Conservation (phyloP, 163 green algal species). For the Chlorella variabilis region DNA sequence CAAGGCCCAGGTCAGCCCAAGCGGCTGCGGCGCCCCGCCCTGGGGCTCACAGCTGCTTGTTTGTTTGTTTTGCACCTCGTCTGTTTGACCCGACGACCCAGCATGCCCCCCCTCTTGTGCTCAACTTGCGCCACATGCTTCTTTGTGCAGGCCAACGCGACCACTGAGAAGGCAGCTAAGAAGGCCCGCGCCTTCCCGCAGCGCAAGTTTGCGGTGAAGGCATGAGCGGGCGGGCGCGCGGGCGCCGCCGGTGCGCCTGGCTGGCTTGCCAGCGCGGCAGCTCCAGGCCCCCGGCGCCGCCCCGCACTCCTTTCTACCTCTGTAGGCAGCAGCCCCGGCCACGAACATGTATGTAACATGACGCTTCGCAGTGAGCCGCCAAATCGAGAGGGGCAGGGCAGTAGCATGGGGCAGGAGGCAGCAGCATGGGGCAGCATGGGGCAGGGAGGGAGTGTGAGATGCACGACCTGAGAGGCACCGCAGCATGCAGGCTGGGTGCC, state of each 20-base stretch:
- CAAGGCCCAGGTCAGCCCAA: slow-evolving; percentile 79
- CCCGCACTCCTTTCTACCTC: too few relatives aligned
- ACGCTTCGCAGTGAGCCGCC: background rate
- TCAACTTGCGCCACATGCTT: too few relatives aligned
- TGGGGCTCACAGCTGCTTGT: background rate
- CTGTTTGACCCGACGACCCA: too few relatives aligned
- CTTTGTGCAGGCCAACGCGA: slow-evolving; percentile 72
- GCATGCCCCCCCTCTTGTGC: too few relatives aligned
- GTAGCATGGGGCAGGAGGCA: too few relatives aligned
- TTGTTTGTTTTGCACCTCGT: background rate
- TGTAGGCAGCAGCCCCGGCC: slow-evolving; percentile 21
- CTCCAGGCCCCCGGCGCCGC: background rate
- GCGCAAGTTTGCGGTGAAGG: slow-evolving; percentile 96
- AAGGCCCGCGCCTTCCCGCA: slow-evolving; percentile 87
- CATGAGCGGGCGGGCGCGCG: slow-evolving; percentile 31
- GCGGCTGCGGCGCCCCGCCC: too few relatives aligned
- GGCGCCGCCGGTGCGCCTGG: too few relatives aligned
- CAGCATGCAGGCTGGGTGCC: too few relatives aligned
- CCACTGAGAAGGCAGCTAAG: slow-evolving; percentile 88
- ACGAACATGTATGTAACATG: background rate
- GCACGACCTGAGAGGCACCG: too few relatives aligned
- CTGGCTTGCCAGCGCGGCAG: background rate
- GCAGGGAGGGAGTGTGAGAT: too few relatives aligned
- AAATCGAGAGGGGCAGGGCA: too few relatives aligned
- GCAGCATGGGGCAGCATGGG: too few relatives aligned